Conservation (phyloP, 2,329 filamentous ascomycete species). For the Fusarium duplospermum region DNA sequence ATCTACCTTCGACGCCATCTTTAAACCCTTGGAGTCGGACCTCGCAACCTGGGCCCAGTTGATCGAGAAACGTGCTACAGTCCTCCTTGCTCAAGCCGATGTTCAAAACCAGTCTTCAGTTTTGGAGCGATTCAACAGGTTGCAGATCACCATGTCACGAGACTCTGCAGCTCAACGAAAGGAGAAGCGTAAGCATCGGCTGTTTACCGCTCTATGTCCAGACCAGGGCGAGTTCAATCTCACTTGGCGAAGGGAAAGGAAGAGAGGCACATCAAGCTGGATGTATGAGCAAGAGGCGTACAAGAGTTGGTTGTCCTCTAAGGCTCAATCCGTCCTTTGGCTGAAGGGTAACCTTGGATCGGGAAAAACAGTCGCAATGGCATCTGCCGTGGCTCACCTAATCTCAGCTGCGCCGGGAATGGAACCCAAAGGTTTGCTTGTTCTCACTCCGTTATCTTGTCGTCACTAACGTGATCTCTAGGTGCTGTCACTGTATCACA, state of each 20-base stretch:
- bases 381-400: background rate
- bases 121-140: background rate
- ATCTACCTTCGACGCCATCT: background rate
- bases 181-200: background rate
- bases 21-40: background rate
- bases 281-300: background rate
- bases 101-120: background rate
- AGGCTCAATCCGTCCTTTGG: background rate
- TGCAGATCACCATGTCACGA: background rate
- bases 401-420: background rate
- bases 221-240: background rate
- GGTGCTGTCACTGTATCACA: background rate
- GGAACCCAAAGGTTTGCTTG: background rate
- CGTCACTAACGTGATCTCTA: background rate
- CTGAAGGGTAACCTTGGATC: background rate
- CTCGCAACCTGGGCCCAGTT: background rate
- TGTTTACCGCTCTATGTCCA: background rate
- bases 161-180: background rate
- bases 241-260: background rate
- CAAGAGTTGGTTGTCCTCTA: background rate
- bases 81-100: background rate
- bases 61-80: background rate
- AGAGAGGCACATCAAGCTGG: background rate
- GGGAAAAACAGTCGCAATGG: background rate
- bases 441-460: rapidly evolving